A percentile compares a stretch with the other conserved stretches of the same genome.
Conservation (phyloP, 352 stramenopile genomes). For the Globisporangium nodosum region DNA sequence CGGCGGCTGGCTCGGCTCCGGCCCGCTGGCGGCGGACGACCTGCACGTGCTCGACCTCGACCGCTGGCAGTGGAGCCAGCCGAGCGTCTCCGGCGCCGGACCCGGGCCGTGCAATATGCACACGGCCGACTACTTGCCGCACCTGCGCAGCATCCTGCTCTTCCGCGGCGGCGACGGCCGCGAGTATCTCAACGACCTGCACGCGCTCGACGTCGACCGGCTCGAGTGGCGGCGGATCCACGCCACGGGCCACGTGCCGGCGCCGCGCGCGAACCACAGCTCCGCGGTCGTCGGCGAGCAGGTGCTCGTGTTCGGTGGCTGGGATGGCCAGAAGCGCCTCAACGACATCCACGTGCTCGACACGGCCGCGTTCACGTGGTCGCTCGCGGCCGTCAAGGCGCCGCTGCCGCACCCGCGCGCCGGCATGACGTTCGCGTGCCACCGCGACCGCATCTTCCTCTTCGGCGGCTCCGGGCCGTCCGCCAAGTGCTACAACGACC, state of each 20-base stretch:
- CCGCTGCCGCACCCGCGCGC: constrained; percentile 86
- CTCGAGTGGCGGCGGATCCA: constrained; percentile 83
- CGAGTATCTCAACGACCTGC: constrained; percentile 96
- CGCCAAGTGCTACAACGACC: constrained; percentile 94
- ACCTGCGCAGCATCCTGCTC: constrained; percentile 85
- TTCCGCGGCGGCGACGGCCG: constrained; percentile 93
- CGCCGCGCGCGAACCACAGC: constrained; percentile 93
- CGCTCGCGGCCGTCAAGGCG: constrained; percentile 43
- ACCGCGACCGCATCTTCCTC: constrained; percentile 89
- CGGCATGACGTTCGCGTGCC: constrained; percentile 94
- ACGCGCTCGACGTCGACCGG: constrained; percentile 87
- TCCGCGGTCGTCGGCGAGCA: constrained; percentile 81
- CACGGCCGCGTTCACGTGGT: constrained; percentile 87
- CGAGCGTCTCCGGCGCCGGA: constrained; percentile 27
- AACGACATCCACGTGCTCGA: constrained; percentile 97
- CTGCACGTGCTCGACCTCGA: constrained; percentile 90
- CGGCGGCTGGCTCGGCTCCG: constrained; percentile 91
- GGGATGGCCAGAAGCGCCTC: constrained; percentile 89
- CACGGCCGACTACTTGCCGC: constrained; percentile 91
- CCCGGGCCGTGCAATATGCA: constrained; percentile 97
- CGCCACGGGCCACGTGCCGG: constrained; percentile 73
- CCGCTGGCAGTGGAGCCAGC: constrained; percentile 55
- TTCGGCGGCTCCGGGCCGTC: constrained; percentile 92
- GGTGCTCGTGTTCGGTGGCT: constrained; percentile 95
- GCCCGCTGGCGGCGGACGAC: constrained; percentile 89